Evolutionary conservation across 2,329 filamentous ascomycete genomes (phyloP).

Genomic region (Trichoderma sp.): DNA sequence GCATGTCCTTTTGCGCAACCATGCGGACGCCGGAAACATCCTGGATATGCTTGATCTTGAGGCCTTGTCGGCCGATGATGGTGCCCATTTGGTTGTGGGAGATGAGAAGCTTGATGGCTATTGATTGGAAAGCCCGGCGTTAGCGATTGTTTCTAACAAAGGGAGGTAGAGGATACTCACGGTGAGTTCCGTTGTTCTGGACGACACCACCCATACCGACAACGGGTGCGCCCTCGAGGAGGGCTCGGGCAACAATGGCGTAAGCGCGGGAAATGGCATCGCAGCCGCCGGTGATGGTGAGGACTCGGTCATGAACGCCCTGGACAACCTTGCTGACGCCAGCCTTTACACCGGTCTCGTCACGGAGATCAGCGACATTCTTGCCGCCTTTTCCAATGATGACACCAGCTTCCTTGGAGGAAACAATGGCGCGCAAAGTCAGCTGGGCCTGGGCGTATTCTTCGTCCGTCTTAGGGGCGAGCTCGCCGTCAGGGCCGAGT

Average conservation of each 20-base stretch:
- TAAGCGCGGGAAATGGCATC: conserved; percentile 91
- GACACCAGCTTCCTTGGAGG: conserved; percentile 97
- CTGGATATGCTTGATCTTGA: conserved; percentile 99
- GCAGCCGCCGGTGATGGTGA: conserved; percentile 90
- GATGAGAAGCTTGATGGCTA: conserved; percentile 96
- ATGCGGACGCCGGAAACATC: conserved; percentile 96
- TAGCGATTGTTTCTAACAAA: neutral
- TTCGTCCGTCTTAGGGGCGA: conserved; percentile 87
- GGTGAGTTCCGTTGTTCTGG: conserved; percentile 86
- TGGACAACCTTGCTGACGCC: conserved; percentile 99
- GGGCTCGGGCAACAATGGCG: conserved; percentile 84
- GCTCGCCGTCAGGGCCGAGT: conserved; percentile 73
- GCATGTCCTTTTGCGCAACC: conserved; percentile 99
- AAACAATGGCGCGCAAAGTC: conserved; percentile 95
- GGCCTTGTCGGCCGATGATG: conserved; percentile 92
- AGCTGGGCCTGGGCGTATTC: conserved; percentile 93
- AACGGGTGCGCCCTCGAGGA: conserved; percentile 90
- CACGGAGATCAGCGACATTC: conserved; percentile 94
- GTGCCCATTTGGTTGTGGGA: conserved; percentile 99
- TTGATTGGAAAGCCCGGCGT: neutral
- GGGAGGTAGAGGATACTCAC: conserved; percentile 53
- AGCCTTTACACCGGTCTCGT: conserved; percentile 96
- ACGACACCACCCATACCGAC: conserved; percentile 95
- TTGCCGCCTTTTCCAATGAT: conserved; percentile 99
- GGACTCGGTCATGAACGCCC: conserved; percentile 93